Percentiles rank a stretch among this genome's conserved stretches.
phyloP scores from a whole-genome alignment of 2,329 filamentous ascomycete genomes.

The Alternaria viburni region DNA sequence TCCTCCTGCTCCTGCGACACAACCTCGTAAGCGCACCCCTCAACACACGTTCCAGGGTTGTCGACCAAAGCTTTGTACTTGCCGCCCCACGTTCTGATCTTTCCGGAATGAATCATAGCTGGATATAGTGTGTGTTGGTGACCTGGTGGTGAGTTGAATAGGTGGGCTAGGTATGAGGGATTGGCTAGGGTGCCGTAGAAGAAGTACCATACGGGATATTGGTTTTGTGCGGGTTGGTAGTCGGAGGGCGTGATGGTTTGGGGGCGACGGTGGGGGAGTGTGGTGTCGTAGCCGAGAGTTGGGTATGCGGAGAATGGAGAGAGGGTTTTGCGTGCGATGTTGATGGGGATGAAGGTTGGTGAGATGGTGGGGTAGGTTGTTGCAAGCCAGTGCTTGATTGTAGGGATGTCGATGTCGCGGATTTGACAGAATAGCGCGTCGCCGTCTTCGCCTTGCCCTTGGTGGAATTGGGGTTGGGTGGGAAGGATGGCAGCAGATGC shows the following conservation, averaged over 20 bases:
- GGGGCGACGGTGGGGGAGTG: neutral
- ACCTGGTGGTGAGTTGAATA: neutral
- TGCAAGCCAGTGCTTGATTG: neutral
- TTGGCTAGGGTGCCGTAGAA: neutral
- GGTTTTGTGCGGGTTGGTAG: neutral
- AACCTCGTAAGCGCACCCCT: conserved; percentile 6
- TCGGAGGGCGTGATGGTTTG: neutral
- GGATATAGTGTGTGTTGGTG: neutral
- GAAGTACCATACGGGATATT: neutral
- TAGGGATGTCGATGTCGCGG: neutral
- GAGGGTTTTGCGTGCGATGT: neutral
- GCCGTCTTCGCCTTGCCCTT: neutral
- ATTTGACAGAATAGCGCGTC: neutral
- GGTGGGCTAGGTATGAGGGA: neutral
- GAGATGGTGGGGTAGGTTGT: neutral
- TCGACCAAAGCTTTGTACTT: neutral
- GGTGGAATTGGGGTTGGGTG: neutral
- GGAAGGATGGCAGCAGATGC: neutral
- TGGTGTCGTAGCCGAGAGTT: neutral
- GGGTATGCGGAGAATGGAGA: neutral
- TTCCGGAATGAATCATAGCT: neutral
- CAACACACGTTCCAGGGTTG: neutral
- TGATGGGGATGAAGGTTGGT: neutral
- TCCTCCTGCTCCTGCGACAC: conserved; percentile 4
- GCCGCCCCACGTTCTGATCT: neutral